phyloP scores from a whole-genome alignment of 2,329 filamentous ascomycete genomes.

The Venturia pyrina region DNA sequence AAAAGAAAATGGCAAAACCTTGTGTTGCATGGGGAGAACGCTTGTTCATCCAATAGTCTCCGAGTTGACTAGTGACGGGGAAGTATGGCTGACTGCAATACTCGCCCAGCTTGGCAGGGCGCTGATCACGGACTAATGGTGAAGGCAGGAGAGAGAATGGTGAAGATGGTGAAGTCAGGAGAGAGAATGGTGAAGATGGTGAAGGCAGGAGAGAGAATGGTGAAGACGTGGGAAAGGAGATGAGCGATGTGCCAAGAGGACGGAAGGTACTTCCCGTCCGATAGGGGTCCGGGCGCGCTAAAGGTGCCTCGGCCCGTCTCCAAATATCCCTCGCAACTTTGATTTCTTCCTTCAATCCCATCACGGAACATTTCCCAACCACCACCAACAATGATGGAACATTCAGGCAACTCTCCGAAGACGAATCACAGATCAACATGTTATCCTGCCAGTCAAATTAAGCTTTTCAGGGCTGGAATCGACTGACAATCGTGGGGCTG shows the following conservation, averaged over 20 bases:
- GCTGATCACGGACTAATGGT: no score
- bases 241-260: background rate
- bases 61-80: no score
- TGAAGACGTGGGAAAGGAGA: background rate
- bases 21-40: background rate
- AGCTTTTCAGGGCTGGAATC: background rate
- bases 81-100: no score
- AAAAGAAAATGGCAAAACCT: background rate
- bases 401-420: background rate
- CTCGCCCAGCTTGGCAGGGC: no score
- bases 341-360: background rate
- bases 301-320: background rate
- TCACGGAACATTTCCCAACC: background rate
- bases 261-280: no score
- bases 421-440: background rate
- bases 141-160: no score
- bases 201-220: no score
- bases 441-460: background rate
- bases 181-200: background rate
- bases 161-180: no score
- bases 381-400: background rate
- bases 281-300: background rate
- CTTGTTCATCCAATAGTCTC: background rate
- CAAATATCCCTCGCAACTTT: no score
- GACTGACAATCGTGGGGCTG: background rate